A percentile compares a stretch with the other conserved stretches of the same genome.
Conservation (phyloP, 768 basidiomycete species). For the Lactifluus pinguis region DNA sequence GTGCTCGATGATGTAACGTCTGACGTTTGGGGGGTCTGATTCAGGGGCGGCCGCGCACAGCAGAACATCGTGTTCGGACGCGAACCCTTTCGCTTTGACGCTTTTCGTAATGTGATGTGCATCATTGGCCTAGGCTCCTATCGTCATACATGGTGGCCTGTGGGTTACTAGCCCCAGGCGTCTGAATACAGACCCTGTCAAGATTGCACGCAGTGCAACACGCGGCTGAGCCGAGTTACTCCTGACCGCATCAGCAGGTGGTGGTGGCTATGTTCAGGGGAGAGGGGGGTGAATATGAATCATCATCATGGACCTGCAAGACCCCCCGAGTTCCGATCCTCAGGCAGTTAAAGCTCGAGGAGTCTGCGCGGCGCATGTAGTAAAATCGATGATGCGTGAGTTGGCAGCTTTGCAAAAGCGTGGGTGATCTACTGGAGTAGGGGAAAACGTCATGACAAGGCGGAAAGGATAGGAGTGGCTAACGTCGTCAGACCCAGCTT, state of each 20-base stretch:
- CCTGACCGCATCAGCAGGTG: conserved; percentile 6
- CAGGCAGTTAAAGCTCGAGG: not conserved
- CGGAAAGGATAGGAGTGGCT: not conserved
- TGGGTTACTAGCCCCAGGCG: not conserved
- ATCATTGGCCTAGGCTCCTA: not conserved
- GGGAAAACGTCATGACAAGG: not conserved
- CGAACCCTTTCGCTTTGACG: too few species aligned
- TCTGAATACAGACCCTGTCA: not conserved
- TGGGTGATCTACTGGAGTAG: not conserved
- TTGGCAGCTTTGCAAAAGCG: not conserved
- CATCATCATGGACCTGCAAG: not conserved
- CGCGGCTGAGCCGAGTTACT: not conserved
- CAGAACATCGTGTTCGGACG: not conserved
- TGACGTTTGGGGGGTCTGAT: not conserved
- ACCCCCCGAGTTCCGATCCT: not conserved
- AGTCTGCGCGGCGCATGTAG: not conserved
- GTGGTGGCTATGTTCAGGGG: conserved; percentile 4
- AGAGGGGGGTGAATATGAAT: not conserved
- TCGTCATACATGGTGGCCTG: not conserved
- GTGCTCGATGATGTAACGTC: not conserved
- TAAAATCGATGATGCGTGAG: not conserved
- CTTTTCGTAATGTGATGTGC: not conserved
- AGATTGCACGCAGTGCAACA: not conserved
- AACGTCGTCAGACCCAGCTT: not conserved
- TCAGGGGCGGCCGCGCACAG: not conserved